Evolutionary conservation across 75 land plant genomes (phyloP).

Genomic region (Pinus albicaulis): DNA sequence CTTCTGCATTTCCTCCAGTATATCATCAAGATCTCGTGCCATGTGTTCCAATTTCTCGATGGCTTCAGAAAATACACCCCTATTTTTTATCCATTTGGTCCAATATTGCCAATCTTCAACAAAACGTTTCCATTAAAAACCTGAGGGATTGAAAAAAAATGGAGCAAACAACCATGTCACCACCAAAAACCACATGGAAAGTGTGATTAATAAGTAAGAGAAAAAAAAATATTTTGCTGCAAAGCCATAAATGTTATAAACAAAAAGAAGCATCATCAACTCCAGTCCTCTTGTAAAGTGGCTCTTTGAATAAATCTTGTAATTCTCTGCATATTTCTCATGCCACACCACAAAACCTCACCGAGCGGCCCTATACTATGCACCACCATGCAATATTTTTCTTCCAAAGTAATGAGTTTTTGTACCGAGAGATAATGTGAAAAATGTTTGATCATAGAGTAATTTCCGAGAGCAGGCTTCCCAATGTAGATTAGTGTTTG

Average conservation of each 20-base stretch:
- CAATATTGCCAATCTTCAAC: constrained; percentile 95
- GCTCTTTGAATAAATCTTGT: too few relatives aligned
- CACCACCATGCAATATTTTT: constrained; percentile 94
- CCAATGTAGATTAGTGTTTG: too few relatives aligned
- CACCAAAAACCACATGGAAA: constrained; percentile 89
- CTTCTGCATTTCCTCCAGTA: too few relatives aligned
- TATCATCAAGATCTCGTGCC: too few relatives aligned
- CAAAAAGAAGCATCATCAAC: constrained; percentile 51
- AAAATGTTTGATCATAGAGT: too few relatives aligned
- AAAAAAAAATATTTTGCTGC: constrained; percentile 3
- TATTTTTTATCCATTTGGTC: constrained; percentile 78
- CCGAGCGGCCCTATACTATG: constrained; percentile 60
- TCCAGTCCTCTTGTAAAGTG: constrained; percentile 13
- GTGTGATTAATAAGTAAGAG: constrained; percentile 50
- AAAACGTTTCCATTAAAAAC: constrained; percentile 93
- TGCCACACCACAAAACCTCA: too few relatives aligned
- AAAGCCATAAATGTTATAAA: constrained; percentile 59
- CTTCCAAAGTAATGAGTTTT: constrained; percentile 91
- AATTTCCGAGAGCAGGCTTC: too few relatives aligned
- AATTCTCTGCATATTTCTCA: too few relatives aligned
- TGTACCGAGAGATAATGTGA: constrained; percentile 92
- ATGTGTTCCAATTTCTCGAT: too few relatives aligned
- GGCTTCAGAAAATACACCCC: too few relatives aligned
- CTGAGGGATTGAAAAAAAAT: constrained; percentile 88
- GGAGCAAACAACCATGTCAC: constrained; percentile 86